A percentile compares a stretch with the other conserved stretches of the same genome.
These are phyloP conservation scores for Capsicum baccatum DNA, from an alignment of 257 asterid species.

Conservation along the genomic window DNA sequence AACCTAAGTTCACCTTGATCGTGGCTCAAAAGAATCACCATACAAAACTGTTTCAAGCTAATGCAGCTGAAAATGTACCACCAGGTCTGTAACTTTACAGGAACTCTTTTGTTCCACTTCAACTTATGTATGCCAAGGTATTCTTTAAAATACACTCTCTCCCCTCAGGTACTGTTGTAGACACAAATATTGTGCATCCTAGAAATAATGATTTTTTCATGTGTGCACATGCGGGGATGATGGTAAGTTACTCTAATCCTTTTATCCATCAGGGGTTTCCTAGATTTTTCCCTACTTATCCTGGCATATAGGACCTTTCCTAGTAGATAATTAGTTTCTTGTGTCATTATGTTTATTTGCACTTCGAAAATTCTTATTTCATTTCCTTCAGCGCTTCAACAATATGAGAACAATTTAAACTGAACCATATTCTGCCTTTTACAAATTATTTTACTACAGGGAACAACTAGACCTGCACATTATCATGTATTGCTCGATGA, in stretches of 20 bases:
- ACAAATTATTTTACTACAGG: constrained; percentile 47
- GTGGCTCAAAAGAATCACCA: constrained; percentile 94
- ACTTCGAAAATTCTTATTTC: not conserved
- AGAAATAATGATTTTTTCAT: constrained; percentile 78
- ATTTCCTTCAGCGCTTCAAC: not conserved
- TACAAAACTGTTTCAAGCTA: constrained; percentile 77
- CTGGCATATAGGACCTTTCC: not conserved
- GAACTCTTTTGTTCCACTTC: constrained; percentile 5
- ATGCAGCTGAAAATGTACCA: constrained; percentile 74
- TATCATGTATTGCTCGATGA: constrained; percentile 90
- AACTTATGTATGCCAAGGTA: constrained; percentile 15
- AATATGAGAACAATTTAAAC: constrained; percentile 1
- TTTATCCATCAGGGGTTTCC: not conserved
- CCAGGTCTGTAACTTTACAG: constrained; percentile 56
- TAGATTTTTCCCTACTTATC: not conserved
- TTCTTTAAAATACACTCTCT: constrained; percentile 33
- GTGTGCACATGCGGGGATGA: constrained; percentile 88
- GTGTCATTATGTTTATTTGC: not conserved
- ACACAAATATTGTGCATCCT: constrained; percentile 78
- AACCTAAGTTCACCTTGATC: constrained; percentile 84
- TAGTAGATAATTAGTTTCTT: not conserved
- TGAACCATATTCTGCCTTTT: not conserved
- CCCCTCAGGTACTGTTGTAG: constrained; percentile 82
- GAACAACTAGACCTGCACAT: constrained; percentile 90
- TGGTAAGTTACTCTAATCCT: constrained; percentile 54